phyloP scores from a whole-genome alignment of 108 stramenopile species.

The Cyclotella distinguenda region DNA sequence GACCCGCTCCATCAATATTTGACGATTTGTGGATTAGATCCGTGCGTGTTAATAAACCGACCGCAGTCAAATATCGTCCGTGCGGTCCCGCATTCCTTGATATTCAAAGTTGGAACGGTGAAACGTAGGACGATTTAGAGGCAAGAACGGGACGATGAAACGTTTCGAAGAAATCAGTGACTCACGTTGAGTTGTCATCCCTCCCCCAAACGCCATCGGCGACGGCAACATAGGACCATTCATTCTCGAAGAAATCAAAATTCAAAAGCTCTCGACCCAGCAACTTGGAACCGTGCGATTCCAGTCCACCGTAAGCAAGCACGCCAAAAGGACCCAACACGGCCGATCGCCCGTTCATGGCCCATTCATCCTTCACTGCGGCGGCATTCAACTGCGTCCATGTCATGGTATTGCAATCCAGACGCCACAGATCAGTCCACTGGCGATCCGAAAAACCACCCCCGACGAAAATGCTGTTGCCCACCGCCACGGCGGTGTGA shows the following conservation, averaged over 20 bases:
- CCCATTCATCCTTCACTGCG: not conserved
- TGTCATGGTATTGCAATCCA: constrained; percentile 19
- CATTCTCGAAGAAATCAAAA: constrained; percentile 18
- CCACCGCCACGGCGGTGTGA: constrained; percentile 33
- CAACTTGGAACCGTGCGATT: not conserved
- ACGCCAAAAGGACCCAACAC: constrained; percentile 31
- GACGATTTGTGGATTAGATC: constrained; percentile 15
- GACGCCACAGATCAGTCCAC: constrained; percentile 39
- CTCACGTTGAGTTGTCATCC: not conserved
- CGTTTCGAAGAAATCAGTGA: not conserved
- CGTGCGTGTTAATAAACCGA: constrained; percentile 8
- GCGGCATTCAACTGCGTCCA: constrained; percentile 26
- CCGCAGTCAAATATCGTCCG: constrained; percentile 17
- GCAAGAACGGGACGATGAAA: not conserved
- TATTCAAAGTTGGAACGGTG: not conserved
- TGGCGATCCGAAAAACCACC: constrained; percentile 26
- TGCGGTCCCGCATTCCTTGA: constrained; percentile 6
- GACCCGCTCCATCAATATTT: constrained; percentile 14
- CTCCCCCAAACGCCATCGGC: not conserved
- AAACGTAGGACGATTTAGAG: not conserved
- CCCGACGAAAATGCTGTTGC: constrained; percentile 26
- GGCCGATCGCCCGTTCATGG: constrained; percentile 16
- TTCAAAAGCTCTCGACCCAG: constrained; percentile 18
- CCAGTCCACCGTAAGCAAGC: constrained; percentile 26
- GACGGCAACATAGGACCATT: constrained; percentile 19